Base-by-base conservation (phyloP, 2,329 filamentous ascomycete species). In the Xylariaceae sp. region DNA sequence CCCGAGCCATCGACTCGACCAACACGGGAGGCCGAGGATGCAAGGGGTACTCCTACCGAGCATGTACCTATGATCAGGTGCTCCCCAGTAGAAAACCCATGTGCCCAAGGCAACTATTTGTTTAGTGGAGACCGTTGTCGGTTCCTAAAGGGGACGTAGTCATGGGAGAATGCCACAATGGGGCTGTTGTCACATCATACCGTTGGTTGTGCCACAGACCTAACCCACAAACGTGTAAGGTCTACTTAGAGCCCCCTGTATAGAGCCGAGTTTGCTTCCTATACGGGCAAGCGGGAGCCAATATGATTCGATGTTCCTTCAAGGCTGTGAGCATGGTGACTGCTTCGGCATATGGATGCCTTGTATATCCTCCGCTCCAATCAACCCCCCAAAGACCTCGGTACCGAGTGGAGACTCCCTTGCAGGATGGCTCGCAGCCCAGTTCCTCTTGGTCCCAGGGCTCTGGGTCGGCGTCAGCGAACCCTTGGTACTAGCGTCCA, bases 241-340 rank as follows among this genome's bases (percentile, higher is more conserved):
- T 29, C 43, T 40, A 50, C 45, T 37, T 20, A 32, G 32, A 16
- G 14, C 7, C 32, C 32, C 32, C 14, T 7, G 44, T 48, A 41
- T 42, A 23, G 42, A 23, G 16, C 48, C 16, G 37, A 44, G 6
- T 21, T 9, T 37, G 23, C 59, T 61, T 61, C 59, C 56, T 46
- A 29, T 57, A 59, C 26, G 21, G 47, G 59, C 5, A 14, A 41
- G 23, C 18, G 20, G 29, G 40, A 41, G 51, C 23, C 3, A 50
- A 57, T 23, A 47, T 47, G 16, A 59, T 61, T 61, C 56, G 59
- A 57, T 20, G 20, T 43, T 46, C n/a, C 41, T 12, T 37, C 7
- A 7, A 26, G 20, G 12, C 50, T 40, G 48, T 51, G 32, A 55
- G 43, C 56, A 44, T 60, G 44, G 19, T 21, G 32, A 40, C 20